phyloP scores from a whole-genome alignment of 345 rosid species.

The Dipteronia sinensis region DNA sequence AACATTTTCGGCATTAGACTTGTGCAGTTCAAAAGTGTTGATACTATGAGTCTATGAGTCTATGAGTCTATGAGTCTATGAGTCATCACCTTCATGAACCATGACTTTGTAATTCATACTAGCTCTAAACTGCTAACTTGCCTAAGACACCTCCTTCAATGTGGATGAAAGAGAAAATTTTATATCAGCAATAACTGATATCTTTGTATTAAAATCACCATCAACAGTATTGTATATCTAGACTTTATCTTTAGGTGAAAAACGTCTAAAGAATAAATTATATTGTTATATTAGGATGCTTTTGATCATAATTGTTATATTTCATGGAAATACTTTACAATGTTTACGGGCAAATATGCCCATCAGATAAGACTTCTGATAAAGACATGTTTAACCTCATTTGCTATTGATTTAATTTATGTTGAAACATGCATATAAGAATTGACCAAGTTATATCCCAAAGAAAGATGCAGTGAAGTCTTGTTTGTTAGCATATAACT shows the following conservation, averaged over 20 bases:
- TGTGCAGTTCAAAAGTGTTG: background rate
- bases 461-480: conserved; percentile 1
- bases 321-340: background rate
- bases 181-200: background rate
- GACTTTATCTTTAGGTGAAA: background rate
- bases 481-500: conserved; percentile 9
- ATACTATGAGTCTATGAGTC: background rate
- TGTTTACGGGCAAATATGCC: background rate
- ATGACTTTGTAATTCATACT: background rate
- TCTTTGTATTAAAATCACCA: background rate
- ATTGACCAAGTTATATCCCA: background rate
- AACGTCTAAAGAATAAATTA: background rate
- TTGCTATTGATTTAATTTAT: background rate
- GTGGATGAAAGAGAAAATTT: background rate
- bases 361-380: background rate
- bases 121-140: background rate
- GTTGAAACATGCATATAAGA: background rate
- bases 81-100: background rate
- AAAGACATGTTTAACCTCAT: background rate
- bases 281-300: conserved; percentile 1
- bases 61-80: conserved; percentile 1
- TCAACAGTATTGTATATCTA: background rate
- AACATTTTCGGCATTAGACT: background rate
- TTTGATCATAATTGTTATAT: background rate
- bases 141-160: background rate